Percentiles rank a stretch among this genome's conserved stretches.
These are phyloP conservation scores for Globisporangium camurandrum DNA, from an alignment of 352 stramenopile species.

Conservation along the genomic window DNA sequence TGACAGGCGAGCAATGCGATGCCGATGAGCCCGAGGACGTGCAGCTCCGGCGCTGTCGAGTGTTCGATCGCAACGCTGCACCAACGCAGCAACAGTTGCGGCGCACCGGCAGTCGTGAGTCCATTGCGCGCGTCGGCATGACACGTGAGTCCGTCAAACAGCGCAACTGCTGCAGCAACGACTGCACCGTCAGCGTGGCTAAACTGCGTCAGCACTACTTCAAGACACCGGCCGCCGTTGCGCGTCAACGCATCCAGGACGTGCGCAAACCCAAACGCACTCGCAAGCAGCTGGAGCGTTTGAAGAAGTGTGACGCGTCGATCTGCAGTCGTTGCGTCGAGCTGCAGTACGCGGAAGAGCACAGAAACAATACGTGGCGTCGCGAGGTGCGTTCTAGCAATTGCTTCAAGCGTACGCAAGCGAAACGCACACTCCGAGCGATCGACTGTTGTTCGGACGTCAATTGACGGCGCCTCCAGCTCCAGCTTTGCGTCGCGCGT, in stretches of 20 bases:
- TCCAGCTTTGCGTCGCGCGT: slow-evolving; percentile 2
- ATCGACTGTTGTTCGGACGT: not conserved
- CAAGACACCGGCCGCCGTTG: slow-evolving; percentile 40
- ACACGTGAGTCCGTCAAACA: slow-evolving; percentile 57
- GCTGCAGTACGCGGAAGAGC: slow-evolving; percentile 8
- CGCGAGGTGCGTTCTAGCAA: slow-evolving; percentile 4
- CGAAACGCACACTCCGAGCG: slow-evolving; percentile 2
- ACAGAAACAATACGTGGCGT: slow-evolving; percentile 1
- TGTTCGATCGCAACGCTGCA: slow-evolving; percentile 22
- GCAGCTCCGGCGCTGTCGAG: slow-evolving; percentile 17
- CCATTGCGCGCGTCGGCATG: slow-evolving; percentile 41
- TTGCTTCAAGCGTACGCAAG: slow-evolving; percentile 1
- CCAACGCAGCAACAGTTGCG: slow-evolving; percentile 38
- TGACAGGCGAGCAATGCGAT: slow-evolving; percentile 45
- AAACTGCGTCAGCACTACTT: slow-evolving; percentile 39
- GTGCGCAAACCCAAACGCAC: slow-evolving; percentile 40
- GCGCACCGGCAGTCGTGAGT: slow-evolving; percentile 54
- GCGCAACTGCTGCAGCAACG: slow-evolving; percentile 27
- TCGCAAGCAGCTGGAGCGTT: slow-evolving; percentile 26
- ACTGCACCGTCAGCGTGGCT: slow-evolving; percentile 20
- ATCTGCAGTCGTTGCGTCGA: not conserved
- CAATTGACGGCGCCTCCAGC: too few relatives aligned
- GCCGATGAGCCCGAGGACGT: slow-evolving; percentile 42
- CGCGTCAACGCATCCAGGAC: slow-evolving; percentile 52
- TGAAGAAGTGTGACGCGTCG: slow-evolving; percentile 35